phyloP scores from a whole-genome alignment of 2,329 filamentous ascomycete genomes.

The Clonostachys solani region DNA sequence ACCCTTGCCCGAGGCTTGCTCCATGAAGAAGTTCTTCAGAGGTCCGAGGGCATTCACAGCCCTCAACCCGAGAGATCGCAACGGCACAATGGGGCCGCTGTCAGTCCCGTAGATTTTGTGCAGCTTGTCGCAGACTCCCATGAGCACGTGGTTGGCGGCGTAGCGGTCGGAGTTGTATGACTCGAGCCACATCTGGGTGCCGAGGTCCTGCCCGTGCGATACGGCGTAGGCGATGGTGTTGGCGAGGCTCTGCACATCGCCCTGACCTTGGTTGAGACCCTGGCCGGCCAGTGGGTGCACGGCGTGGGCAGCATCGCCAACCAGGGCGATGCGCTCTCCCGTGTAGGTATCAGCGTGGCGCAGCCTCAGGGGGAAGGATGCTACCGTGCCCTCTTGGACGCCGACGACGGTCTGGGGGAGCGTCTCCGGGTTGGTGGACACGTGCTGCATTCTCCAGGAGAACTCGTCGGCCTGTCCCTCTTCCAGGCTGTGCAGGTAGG shows the following conservation, averaged over 20 bases:
- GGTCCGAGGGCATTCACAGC: constrained; percentile 71
- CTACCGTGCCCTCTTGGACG: constrained; percentile 75
- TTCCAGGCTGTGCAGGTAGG: constrained; percentile 69
- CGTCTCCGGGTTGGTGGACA: constrained; percentile 43
- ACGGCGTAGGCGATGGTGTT: constrained; percentile 73
- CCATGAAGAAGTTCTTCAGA: constrained; percentile 85
- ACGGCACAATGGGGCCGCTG: constrained; percentile 73
- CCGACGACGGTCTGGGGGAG: constrained; percentile 63
- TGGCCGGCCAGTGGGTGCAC: constrained; percentile 93
- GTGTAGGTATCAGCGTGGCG: constrained; percentile 94
- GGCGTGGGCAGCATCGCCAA: constrained; percentile 93
- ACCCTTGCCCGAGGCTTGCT: constrained; percentile 55
- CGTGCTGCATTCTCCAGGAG: constrained; percentile 77
- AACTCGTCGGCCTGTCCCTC: constrained; percentile 68
- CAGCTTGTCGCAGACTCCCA: constrained; percentile 82
- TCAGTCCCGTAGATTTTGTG: constrained; percentile 87
- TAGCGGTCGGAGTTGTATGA: constrained; percentile 79
- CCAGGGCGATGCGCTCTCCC: constrained; percentile 81
- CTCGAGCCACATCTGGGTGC: constrained; percentile 73
- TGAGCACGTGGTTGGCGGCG: constrained; percentile 71
- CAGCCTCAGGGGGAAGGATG: constrained; percentile 87
- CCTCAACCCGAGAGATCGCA: constrained; percentile 72
- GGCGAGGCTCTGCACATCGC: constrained; percentile 77
- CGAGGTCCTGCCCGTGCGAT: constrained; percentile 81
- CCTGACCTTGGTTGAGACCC: constrained; percentile 89